Percentiles rank a stretch among this genome's conserved stretches.
Conservation (phyloP, 805 yeast species). For the Wickerhamiella parazyma region DNA sequence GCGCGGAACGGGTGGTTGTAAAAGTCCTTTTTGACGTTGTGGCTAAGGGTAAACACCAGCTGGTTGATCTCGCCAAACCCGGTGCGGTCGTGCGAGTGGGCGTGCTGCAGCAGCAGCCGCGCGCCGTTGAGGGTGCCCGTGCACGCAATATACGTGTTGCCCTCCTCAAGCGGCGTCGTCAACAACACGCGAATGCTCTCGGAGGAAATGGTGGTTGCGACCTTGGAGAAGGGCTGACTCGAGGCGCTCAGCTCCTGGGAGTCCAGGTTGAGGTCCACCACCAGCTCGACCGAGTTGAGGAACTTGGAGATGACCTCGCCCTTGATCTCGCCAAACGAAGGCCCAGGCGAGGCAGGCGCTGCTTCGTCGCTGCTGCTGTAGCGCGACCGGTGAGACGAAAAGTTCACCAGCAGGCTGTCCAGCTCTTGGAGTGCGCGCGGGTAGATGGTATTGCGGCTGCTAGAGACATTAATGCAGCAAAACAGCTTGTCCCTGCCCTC, state of each 20-base stretch:
- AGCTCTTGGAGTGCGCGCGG: constrained; percentile 58
- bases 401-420: constrained; percentile 16
- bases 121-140: constrained; percentile 41
- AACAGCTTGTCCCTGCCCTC: constrained; percentile 8
- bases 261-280: constrained; percentile 49
- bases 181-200: constrained; percentile 52
- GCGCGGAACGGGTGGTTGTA: constrained; percentile 19
- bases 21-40: constrained; percentile 8
- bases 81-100: constrained; percentile 79
- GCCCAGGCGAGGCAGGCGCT: neutral
- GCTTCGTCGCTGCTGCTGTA: neutral
- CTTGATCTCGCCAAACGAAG: constrained; percentile 1
- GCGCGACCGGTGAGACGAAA: neutral
- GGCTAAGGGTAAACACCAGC: constrained; percentile 1
- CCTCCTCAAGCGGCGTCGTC: constrained; percentile 22
- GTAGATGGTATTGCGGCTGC: constrained; percentile 52
- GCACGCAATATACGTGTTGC: constrained; percentile 29
- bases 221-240: constrained; percentile 90
- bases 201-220: constrained; percentile 69
- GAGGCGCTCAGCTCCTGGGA: constrained; percentile 65
- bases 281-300: constrained; percentile 23
- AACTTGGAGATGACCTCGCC: constrained; percentile 27
- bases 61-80: constrained; percentile 29
- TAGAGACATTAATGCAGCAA: neutral
- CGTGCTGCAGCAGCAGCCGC: constrained; percentile 69